phyloP scores from a whole-genome alignment of 2,329 filamentous ascomycete species.

The Exophiala xenobiotica region DNA sequence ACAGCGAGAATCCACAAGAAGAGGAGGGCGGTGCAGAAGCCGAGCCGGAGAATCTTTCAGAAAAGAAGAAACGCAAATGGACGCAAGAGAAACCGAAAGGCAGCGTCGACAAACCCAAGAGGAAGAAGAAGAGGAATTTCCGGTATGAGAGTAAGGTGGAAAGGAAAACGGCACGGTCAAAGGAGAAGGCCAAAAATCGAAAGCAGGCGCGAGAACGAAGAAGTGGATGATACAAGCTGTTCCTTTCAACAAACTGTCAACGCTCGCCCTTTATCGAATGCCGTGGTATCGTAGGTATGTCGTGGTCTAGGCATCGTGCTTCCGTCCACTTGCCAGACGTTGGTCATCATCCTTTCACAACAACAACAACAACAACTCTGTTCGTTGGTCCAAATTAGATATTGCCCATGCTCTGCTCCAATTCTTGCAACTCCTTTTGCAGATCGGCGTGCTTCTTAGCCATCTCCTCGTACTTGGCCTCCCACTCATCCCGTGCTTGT shows the following conservation, averaged over 20 bases:
- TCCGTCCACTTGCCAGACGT: conserved; percentile 14
- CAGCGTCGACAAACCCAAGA: conserved; percentile 37
- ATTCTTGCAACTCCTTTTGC: conserved; percentile 88
- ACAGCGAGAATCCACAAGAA: conserved; percentile 31
- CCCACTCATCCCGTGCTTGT: conserved; percentile 87
- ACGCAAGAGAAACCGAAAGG: conserved; percentile 45
- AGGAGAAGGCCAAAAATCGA: conserved; percentile 68
- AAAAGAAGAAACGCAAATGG: conserved; percentile 43
- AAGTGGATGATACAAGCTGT: conserved; percentile 34
- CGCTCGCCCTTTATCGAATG: conserved; percentile 25
- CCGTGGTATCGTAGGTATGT: conserved; percentile 27
- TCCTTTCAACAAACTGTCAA: conserved; percentile 20
- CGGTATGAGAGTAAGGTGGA: conserved; percentile 88
- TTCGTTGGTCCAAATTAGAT: conserved; percentile 58
- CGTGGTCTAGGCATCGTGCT: conserved; percentile 24
- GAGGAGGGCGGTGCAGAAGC: conserved; percentile 35
- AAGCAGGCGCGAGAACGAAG: conserved; percentile 63
- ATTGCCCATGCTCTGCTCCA: conserved; percentile 88
- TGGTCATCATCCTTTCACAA: conserved; percentile 27
- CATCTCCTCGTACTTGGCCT: conserved; percentile 98
- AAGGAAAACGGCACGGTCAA: conserved; percentile 60
- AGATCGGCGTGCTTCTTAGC: conserved; percentile 78
- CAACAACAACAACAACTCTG: conserved; percentile 21
- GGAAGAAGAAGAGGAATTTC: conserved; percentile 88
- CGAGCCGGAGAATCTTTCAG: conserved; percentile 17